Evolutionary conservation across 2,329 filamentous ascomycete genomes (phyloP).

Genomic region (Alternaria ventricosa): DNA sequence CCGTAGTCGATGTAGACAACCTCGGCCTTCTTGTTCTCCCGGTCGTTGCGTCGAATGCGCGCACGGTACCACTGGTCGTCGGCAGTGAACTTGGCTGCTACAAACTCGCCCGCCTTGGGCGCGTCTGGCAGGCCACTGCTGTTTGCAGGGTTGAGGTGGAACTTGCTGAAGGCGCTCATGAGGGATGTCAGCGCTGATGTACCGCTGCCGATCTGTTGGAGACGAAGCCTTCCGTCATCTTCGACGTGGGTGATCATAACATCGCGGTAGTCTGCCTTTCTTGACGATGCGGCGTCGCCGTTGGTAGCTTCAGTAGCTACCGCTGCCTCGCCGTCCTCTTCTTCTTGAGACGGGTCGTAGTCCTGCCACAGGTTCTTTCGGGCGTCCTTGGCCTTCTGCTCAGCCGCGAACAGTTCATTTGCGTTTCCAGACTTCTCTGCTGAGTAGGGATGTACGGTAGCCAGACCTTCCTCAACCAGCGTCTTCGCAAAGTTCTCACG

Average conservation of each 20-base stretch:
- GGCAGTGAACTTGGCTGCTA: constrained; percentile 87
- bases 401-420: constrained; percentile 83
- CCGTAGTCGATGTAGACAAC: constrained; percentile 96
- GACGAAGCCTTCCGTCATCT: constrained; percentile 79
- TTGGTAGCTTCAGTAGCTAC: constrained; percentile 56
- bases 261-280: constrained; percentile 90
- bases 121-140: constrained; percentile 73
- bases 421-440: constrained; percentile 94
- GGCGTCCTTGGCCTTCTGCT: constrained; percentile 86
- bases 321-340: constrained; percentile 62
- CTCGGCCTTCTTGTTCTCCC: constrained; percentile 82
- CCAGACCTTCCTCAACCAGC: constrained; percentile 91
- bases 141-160: constrained; percentile 86
- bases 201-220: constrained; percentile 87
- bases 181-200: constrained; percentile 84
- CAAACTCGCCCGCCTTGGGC: constrained; percentile 89
- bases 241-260: constrained; percentile 93
- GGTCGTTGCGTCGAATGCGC: constrained; percentile 89
- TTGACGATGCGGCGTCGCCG: constrained; percentile 62
- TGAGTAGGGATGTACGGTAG: constrained; percentile 91
- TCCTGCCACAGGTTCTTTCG: constrained; percentile 90
- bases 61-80: constrained; percentile 96
- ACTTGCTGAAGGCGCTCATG: constrained; percentile 89
- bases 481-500: constrained; percentile 95
- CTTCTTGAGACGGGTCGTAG: constrained; percentile 90